These are phyloP conservation scores for Lodderomyces metapsilosis DNA, from an alignment of 1,139 yeast species.

Conservation along the genomic window DNA sequence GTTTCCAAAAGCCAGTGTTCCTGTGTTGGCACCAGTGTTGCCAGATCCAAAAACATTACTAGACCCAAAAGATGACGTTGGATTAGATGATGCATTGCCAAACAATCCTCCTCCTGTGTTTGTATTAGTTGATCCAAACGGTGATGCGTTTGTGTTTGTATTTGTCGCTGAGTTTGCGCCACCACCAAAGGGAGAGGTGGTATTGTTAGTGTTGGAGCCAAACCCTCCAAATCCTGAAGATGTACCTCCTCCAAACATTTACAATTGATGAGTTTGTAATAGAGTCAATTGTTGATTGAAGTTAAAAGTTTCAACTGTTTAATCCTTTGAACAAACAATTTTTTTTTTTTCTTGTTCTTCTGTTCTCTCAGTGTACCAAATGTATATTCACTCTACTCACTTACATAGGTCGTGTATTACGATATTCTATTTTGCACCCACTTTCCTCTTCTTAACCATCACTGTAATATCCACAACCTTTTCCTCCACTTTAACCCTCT, in stretches of 20 bases:
- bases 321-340: background rate
- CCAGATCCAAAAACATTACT: constrained; percentile 8
- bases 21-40: constrained; percentile 3
- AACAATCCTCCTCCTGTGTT: constrained; percentile 13
- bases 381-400: too few relatives aligned
- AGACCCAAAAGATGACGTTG: constrained; percentile 16
- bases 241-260: constrained; percentile 51
- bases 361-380: background rate
- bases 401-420: background rate
- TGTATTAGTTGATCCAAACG: constrained; percentile 15
- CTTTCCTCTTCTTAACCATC: constrained; percentile 15
- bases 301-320: background rate
- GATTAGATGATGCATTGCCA: constrained; percentile 18
- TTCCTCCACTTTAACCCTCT: constrained; percentile 17
- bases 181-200: constrained; percentile 31
- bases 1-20: constrained; percentile 16
- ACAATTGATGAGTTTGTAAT: constrained; percentile 6
- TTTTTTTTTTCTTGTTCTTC: constrained; percentile 2
- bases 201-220: constrained; percentile 36
- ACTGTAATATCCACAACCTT: constrained; percentile 17
- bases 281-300: constrained; percentile 1
- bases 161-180: constrained; percentile 16
- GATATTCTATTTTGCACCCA: background rate
- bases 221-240: constrained; percentile 65
- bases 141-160: constrained; percentile 11